Conservation (phyloP, 805 yeast genomes). For the Candida tibetensis region DNA sequence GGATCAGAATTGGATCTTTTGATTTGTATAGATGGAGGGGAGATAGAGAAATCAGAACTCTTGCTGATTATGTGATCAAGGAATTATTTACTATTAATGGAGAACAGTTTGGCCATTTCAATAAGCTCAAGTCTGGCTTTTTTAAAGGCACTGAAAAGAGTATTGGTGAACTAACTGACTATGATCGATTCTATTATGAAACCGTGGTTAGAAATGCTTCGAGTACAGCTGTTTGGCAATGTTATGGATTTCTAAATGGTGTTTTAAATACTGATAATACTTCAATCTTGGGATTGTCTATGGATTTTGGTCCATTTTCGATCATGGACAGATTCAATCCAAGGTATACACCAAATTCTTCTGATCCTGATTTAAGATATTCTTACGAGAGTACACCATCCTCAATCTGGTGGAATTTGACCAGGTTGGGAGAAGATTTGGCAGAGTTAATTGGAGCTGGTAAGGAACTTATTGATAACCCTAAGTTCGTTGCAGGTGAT, state of each 20-base stretch:
- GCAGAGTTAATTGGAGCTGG: conserved; percentile 82
- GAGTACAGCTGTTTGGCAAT: conserved; percentile 81
- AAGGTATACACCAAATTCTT: conserved; percentile 83
- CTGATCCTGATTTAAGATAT: conserved; percentile 70
- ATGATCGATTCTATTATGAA: conserved; percentile 70
- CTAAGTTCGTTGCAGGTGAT: conserved; percentile 39
- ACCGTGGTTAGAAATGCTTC: conserved; percentile 71
- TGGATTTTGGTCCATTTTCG: conserved; percentile 95
- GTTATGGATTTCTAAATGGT: conserved; percentile 91
- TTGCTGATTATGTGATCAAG: conserved; percentile 72
- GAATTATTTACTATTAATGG: conserved; percentile 50
- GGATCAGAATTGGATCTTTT: conserved; percentile 88
- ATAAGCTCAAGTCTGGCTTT: conserved; percentile 20
- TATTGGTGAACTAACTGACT: conserved; percentile 48
- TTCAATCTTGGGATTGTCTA: conserved; percentile 78
- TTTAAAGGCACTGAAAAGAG: conserved; percentile 16
- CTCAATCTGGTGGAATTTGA: conserved; percentile 90
- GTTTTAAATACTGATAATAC: conserved; percentile 94
- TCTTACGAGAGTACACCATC: conserved; percentile 82
- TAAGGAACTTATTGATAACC: conserved; percentile 45
- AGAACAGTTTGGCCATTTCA: conserved; percentile 28
- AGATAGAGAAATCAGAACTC: conserved; percentile 53
- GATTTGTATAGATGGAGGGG: conserved; percentile 76
- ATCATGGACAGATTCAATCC: conserved; percentile 85
- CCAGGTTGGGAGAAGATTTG: conserved; percentile 77